Evolutionary conservation across 2,329 filamentous ascomycete genomes (phyloP).

Genomic region (Penicillium aurantiogriseum): DNA sequence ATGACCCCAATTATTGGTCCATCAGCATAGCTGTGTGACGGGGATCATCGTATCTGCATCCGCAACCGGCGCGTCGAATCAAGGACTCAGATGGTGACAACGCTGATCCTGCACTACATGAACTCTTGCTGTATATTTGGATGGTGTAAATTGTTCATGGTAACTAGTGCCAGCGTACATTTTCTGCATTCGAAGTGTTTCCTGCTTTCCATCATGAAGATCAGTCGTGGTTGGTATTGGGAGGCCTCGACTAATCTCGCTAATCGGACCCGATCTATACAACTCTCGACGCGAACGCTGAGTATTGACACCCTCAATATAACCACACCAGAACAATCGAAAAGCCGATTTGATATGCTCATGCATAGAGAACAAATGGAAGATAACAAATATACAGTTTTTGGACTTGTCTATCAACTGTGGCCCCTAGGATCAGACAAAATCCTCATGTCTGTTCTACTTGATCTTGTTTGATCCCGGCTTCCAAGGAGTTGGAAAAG

Average conservation of each 20-base stretch:
- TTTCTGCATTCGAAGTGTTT: background rate
- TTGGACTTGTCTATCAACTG: background rate
- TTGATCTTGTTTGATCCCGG: slow-evolving; percentile 13
- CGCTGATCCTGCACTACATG: slow-evolving; percentile 11
- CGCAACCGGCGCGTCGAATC: slow-evolving; percentile 13
- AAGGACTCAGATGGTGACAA: background rate
- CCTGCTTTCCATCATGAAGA: background rate
- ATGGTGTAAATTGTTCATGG: background rate
- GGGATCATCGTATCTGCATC: slow-evolving; percentile 1
- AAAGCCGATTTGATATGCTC: background rate
- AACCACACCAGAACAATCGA: background rate
- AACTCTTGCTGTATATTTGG: background rate
- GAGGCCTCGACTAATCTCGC: slow-evolving; percentile 9
- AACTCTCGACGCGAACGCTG: background rate
- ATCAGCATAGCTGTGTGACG: background rate
- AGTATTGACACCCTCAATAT: background rate
- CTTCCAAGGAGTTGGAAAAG: background rate
- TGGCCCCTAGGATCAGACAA: slow-evolving; percentile 14
- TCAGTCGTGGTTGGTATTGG: slow-evolving; percentile 6
- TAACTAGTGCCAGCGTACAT: background rate
- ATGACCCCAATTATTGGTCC: background rate
- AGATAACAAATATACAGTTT: background rate
- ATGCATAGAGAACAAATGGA: background rate
- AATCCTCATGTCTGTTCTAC: background rate
- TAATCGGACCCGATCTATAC: slow-evolving; percentile 14